These are phyloP conservation scores for Candida maesae DNA, from an alignment of 805 yeast species.

Conservation along the genomic window DNA sequence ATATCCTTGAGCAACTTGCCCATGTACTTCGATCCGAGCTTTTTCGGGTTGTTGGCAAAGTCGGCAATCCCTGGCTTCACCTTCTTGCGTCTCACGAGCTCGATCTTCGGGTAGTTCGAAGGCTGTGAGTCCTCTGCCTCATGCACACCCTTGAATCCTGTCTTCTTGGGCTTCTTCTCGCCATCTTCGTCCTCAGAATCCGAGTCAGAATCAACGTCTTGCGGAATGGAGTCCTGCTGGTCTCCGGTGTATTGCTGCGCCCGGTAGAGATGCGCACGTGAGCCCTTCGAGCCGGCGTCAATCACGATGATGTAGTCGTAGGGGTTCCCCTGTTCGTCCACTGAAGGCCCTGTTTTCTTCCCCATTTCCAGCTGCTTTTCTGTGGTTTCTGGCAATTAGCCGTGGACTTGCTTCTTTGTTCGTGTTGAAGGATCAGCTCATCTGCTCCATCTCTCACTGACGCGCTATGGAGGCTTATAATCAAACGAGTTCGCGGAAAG, in stretches of 20 bases:
- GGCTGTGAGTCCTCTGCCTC: slow-evolving; percentile 5
- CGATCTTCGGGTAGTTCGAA: slow-evolving; percentile 15
- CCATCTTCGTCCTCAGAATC: slow-evolving; percentile 7
- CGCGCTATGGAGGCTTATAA: too few species aligned
- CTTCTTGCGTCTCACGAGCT: slow-evolving; percentile 19
- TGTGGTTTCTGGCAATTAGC: too few species aligned
- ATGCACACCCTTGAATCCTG: background rate
- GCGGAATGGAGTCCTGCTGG: background rate
- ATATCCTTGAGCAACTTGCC: slow-evolving; percentile 46
- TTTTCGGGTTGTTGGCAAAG: slow-evolving; percentile 43
- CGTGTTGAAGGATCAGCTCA: too few species aligned
- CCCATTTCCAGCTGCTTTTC: slow-evolving; percentile 4
- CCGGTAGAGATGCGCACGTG: slow-evolving; percentile 55
- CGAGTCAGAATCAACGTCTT: slow-evolving; percentile 8
- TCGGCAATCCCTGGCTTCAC: slow-evolving; percentile 56
- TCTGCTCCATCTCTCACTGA: too few species aligned
- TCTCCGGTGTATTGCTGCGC: slow-evolving; percentile 10
- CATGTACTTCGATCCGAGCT: slow-evolving; percentile 50
- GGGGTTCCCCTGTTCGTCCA: slow-evolving; percentile 42
- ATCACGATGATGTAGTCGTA: slow-evolving; percentile 58
- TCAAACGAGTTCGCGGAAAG: too few species aligned
- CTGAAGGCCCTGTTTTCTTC: slow-evolving; percentile 18
- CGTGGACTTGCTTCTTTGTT: too few species aligned
- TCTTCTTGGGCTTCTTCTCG: background rate
- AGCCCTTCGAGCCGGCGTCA: slow-evolving; percentile 66